Evolutionary conservation across 306 rosid genomes (phyloP).

Genomic region (Corylus americana): DNA sequence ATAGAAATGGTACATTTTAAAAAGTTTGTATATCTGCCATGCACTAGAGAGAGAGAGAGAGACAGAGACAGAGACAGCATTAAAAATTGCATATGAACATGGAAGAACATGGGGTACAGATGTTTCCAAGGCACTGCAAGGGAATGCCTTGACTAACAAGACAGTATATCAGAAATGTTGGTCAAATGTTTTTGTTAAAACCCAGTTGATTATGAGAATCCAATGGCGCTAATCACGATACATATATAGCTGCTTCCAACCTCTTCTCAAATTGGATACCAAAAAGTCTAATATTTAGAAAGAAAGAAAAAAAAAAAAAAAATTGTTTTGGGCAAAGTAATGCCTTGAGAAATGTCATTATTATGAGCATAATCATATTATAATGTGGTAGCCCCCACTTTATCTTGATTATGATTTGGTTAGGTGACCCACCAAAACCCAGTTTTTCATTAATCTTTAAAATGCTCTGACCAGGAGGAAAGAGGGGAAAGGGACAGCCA

Average conservation of each 20-base stretch:
- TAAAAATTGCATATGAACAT: constrained; percentile 35
- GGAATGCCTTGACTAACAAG: constrained; percentile 28
- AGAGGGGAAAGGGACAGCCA: constrained; percentile 35
- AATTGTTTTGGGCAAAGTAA: constrained; percentile 14
- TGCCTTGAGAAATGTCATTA: constrained; percentile 33
- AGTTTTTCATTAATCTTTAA: constrained; percentile 26
- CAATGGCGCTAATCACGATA: constrained; percentile 82
- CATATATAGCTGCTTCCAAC: neutral
- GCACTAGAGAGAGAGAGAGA: neutral
- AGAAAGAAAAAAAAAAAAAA: no score
- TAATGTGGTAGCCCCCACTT: constrained; percentile 41
- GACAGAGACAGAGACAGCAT: neutral
- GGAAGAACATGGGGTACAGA: constrained; percentile 58
- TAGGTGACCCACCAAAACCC: constrained; percentile 55
- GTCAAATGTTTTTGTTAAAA: constrained; percentile 52
- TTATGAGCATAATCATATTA: neutral
- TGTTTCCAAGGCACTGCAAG: constrained; percentile 31
- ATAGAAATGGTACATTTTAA: constrained; percentile 26
- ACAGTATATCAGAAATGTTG: constrained; percentile 18
- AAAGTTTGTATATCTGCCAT: constrained; percentile 26
- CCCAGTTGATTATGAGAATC: constrained; percentile 46
- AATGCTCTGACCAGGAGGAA: constrained; percentile 39
- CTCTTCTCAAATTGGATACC: constrained; percentile 34
- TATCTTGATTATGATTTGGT: constrained; percentile 36
- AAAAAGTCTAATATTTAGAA: constrained; percentile 28